These are phyloP conservation scores for Apiotrichum gamsii DNA, from an alignment of 1,284 basidiomycete species.

Conservation along the genomic window DNA sequence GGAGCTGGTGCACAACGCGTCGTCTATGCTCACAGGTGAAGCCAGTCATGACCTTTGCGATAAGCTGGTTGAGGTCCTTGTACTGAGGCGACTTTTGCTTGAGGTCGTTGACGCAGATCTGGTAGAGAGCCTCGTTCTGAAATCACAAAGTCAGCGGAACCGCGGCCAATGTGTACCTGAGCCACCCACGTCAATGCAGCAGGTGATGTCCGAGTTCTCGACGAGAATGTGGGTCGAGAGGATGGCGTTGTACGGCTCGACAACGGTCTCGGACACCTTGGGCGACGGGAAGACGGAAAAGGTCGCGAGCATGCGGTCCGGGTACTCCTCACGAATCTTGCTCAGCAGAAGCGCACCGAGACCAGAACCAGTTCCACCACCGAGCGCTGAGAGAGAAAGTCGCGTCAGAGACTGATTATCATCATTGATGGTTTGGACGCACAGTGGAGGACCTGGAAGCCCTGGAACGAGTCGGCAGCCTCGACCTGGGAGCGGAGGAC, in stretches of 20 bases:
- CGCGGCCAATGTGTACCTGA: too few relatives aligned
- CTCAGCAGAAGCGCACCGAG: conserved; percentile 73
- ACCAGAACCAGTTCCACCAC: conserved; percentile 87
- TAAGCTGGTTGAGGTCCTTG: conserved; percentile 67
- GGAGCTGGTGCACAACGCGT: too few relatives aligned
- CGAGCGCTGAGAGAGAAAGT: conserved; percentile 53
- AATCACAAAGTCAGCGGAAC: not conserved
- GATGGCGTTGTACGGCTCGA: conserved; percentile 84
- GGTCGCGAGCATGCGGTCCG: conserved; percentile 88
- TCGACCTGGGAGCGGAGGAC: conserved; percentile 69
- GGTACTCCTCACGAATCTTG: conserved; percentile 85
- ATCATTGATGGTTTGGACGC: too few relatives aligned
- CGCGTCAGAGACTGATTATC: not conserved
- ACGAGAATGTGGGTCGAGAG: conserved; percentile 86
- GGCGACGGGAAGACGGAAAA: conserved; percentile 89
- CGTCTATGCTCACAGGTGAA: conserved; percentile 32
- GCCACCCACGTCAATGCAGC: conserved; percentile 58
- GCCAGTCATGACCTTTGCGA: conserved; percentile 48
- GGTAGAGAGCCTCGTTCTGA: conserved; percentile 91
- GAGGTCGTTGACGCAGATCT: conserved; percentile 70
- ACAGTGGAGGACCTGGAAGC: conserved; percentile 85
- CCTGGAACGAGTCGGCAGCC: conserved; percentile 78
- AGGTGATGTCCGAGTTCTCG: conserved; percentile 82
- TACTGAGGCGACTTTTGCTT: conserved; percentile 68
- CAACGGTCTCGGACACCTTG: conserved; percentile 91